phyloP scores from a whole-genome alignment of 805 yeast species.

The Danielozyma ontarioensis region DNA sequence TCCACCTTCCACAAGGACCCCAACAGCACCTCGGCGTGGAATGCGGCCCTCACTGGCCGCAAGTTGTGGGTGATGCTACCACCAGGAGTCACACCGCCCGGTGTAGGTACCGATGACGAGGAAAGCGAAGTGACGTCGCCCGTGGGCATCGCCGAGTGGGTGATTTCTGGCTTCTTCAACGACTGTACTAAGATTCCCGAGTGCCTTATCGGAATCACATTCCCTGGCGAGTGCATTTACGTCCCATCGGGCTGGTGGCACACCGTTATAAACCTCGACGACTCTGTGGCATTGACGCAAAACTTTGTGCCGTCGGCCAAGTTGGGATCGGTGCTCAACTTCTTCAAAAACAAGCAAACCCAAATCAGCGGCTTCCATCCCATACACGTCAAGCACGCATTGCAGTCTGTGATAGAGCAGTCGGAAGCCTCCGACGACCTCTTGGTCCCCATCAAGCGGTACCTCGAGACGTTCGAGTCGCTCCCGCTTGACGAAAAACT shows the following conservation, averaged over 20 bases:
- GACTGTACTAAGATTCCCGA: slow-evolving; percentile 55
- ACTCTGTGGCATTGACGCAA: slow-evolving; percentile 82
- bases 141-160: slow-evolving; percentile 91
- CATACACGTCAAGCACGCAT: slow-evolving; percentile 37
- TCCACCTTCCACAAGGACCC: slow-evolving; percentile 94
- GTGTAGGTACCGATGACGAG: slow-evolving; percentile 68
- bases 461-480: slow-evolving; percentile 20
- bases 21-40: slow-evolving; percentile 88
- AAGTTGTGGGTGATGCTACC: slow-evolving; percentile 91
- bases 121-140: slow-evolving; percentile 91
- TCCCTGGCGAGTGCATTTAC: slow-evolving; percentile 77
- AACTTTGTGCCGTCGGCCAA: slow-evolving; percentile 74
- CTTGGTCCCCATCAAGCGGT: slow-evolving; percentile 13
- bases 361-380: slow-evolving; percentile 81
- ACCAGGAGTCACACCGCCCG: slow-evolving; percentile 74
- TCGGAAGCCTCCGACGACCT: slow-evolving; percentile 4
- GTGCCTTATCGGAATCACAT: slow-evolving; percentile 67
- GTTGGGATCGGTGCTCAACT: slow-evolving; percentile 56
- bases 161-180: slow-evolving; percentile 71
- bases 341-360: slow-evolving; percentile 58
- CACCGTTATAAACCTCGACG: slow-evolving; percentile 78
- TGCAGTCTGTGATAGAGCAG: slow-evolving; percentile 18
- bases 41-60: slow-evolving; percentile 65
- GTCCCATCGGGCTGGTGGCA: slow-evolving; percentile 99
- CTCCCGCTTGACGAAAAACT: slow-evolving; percentile 14